Conservation (phyloP, 148 eudicot species). For the Rheum nobile region DNA sequence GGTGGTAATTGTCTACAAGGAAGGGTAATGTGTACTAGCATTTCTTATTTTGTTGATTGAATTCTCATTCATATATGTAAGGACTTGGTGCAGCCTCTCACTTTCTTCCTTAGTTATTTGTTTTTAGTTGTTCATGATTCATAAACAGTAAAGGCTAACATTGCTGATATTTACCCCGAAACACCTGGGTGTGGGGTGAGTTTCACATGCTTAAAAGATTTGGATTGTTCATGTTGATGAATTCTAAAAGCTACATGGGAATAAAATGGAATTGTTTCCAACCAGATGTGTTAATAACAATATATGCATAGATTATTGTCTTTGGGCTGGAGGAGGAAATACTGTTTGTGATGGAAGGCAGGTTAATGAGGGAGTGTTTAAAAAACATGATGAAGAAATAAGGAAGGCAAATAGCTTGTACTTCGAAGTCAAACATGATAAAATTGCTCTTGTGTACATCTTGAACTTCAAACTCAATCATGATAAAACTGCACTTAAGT, state of each 20-base stretch:
- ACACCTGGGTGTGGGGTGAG: not conserved
- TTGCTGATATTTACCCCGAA: not conserved
- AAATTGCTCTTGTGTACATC: not conserved
- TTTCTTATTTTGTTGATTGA: not conserved
- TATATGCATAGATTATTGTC: not conserved
- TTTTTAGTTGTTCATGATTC: not conserved
- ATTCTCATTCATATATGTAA: not conserved
- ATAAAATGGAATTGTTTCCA: not conserved
- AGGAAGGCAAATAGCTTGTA: not conserved
- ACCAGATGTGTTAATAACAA: not conserved
- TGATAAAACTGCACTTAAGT: not conserved
- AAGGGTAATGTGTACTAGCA: slow-evolving; percentile 40
- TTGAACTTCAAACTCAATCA: too few relatives aligned
- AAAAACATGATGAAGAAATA: not conserved
- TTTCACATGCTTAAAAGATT: too few relatives aligned
- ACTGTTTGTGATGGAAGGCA: not conserved
- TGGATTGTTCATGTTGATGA: not conserved
- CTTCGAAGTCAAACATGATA: not conserved
- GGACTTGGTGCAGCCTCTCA: not conserved
- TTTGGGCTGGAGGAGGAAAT: not conserved
- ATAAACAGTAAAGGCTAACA: not conserved
- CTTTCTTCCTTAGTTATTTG: not conserved
- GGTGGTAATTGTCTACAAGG: slow-evolving; percentile 74
- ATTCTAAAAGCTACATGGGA: not conserved
- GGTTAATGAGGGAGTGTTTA: not conserved